These are phyloP conservation scores for Anastatica hierochuntica DNA, from an alignment of 345 rosid species.

Conservation along the genomic window DNA sequence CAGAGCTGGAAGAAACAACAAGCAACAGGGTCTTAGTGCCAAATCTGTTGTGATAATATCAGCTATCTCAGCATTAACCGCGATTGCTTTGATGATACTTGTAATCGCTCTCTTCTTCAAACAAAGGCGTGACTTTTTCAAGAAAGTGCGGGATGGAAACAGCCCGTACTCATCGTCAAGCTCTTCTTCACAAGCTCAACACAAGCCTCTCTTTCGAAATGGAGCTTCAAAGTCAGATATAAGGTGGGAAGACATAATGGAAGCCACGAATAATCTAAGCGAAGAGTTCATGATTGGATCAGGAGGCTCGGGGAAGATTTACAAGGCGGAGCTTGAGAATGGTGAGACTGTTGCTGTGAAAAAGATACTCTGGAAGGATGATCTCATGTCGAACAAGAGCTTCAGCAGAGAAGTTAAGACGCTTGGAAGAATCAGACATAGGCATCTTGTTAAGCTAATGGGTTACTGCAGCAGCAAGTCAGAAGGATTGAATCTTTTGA, in stretches of 20 bases:
- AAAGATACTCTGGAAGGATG: constrained; percentile 67
- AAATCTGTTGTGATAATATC: constrained; percentile 45
- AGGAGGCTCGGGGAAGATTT: constrained; percentile 87
- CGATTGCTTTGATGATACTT: constrained; percentile 47
- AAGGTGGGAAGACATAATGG: constrained; percentile 79
- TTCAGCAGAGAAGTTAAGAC: constrained; percentile 77
- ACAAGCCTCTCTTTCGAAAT: constrained; percentile 38
- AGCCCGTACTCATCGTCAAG: constrained; percentile 34
- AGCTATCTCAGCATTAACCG: constrained; percentile 53
- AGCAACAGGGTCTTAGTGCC: constrained; percentile 36
- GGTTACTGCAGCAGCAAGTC: constrained; percentile 67
- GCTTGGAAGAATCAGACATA: constrained; percentile 70
- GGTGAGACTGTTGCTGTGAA: constrained; percentile 82
- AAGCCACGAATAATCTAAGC: constrained; percentile 61
- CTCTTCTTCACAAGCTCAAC: constrained; percentile 49
- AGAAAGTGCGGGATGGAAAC: constrained; percentile 35
- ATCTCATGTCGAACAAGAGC: constrained; percentile 64
- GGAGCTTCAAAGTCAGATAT: constrained; percentile 55
- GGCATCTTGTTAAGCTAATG: constrained; percentile 78
- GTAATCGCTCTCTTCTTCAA: constrained; percentile 42
- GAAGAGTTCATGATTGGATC: constrained; percentile 83
- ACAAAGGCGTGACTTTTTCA: constrained; percentile 37
- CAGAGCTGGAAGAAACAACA: constrained; percentile 14
- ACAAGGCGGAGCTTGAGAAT: constrained; percentile 51
- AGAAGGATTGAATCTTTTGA: constrained; percentile 64